Base-by-base conservation (phyloP, 177 flowering plant species). In the Vitis hybrid region DNA sequence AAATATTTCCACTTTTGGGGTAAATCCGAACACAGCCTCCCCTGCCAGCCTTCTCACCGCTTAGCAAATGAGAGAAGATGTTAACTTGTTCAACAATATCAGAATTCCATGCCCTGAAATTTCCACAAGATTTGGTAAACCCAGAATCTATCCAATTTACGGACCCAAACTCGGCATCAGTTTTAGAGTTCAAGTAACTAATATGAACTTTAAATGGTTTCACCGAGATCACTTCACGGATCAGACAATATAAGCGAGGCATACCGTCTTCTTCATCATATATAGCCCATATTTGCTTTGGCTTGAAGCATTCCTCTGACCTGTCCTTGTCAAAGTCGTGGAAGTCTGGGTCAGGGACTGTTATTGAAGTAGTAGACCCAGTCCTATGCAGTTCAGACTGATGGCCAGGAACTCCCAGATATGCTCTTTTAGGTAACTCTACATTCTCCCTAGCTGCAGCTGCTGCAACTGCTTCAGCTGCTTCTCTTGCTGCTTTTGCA, bases 261-360 rank as follows among this genome's bases (percentile, higher is more conserved):
- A 90, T 90, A 4, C 95, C 95, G 74, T 90, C 95, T 74, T 88
- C 95, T 78, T 87, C 95, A 76, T 90, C 95, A 75, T 90, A 90
- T 14, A 89, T 11, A 11, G 95, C 95, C 95, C 95, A 90, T 75
- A 90, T 84, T 76, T 90, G 95, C 77, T 88, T 90, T 20, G 90
- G 87, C 79, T 84, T 82, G 77, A 89, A 89, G 77, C 92, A 87
- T 49, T 81, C 87, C 70, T 90, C 94, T 62, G 86, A 77, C 72
- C 94, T 83, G 70, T 84, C 88, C 71, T 84, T 82, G 80, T 90
- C 94, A 77, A 90, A 90, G 77, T 90, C 86, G 72, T 90, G 90
- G 70, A 90, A 90, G 71, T 90, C 91, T 12, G 90, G 77, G 65
- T 88, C 90, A 58, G 92, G 94, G 59, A 88, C 94, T 15, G 77